Evolutionary conservation across 108 stramenopile genomes (phyloP).

Genomic region (Cyclostephanos invisitatus): DNA sequence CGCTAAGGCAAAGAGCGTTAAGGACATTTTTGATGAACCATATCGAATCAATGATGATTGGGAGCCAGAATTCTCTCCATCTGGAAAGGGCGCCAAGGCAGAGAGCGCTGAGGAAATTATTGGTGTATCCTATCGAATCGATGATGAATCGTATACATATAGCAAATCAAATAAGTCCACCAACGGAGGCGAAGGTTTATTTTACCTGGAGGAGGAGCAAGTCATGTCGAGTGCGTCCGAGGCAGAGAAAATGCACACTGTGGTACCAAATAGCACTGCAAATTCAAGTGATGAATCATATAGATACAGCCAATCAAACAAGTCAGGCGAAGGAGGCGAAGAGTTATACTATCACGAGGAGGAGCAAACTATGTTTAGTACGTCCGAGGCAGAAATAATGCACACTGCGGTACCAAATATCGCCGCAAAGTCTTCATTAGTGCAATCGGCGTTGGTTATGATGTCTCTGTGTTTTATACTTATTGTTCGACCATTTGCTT

Average conservation of each 20-base stretch:
- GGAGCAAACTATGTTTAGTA: not conserved
- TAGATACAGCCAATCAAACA: not conserved
- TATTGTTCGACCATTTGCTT: not conserved
- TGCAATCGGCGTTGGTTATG: too few relatives aligned
- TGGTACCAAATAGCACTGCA: too few relatives aligned
- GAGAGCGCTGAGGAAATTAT: not conserved
- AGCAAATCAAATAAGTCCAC: slow-evolving; percentile 1
- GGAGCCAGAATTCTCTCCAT: not conserved
- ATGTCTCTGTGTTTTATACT: not conserved
- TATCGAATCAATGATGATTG: not conserved
- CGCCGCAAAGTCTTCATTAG: too few relatives aligned
- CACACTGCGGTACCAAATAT: not conserved
- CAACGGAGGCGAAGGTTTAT: not conserved
- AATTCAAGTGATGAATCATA: too few relatives aligned
- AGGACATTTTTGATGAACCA: not conserved
- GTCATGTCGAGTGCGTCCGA: not conserved
- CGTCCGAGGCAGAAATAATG: not conserved
- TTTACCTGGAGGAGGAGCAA: not conserved
- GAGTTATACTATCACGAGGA: too few relatives aligned
- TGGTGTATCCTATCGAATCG: too few relatives aligned
- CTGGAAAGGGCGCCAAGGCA: not conserved
- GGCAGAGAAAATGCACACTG: too few relatives aligned
- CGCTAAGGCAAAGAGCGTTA: not conserved
- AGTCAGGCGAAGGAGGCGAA: not conserved
- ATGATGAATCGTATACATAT: not conserved